These are phyloP conservation scores for Polymyxa betae DNA, from an alignment of 208 protist genomes.

Conservation along the genomic window DNA sequence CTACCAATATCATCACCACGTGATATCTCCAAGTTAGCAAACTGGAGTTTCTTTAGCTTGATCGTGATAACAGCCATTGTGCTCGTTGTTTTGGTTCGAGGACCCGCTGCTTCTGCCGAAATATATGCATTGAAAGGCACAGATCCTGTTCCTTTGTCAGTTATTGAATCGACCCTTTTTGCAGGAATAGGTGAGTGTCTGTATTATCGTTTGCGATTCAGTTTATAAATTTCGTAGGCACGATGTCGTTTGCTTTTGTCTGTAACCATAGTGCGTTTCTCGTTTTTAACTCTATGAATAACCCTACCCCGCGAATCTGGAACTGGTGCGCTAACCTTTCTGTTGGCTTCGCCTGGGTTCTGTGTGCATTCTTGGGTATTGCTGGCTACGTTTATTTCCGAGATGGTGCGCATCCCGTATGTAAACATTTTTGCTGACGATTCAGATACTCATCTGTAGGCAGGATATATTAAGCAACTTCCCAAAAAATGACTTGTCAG, in stretches of 20 bases:
- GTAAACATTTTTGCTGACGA: background rate
- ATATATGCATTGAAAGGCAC: background rate
- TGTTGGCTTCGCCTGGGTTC: background rate
- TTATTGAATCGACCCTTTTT: constrained; percentile 13
- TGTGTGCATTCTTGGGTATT: background rate
- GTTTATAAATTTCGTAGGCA: background rate
- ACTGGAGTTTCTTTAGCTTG: constrained; percentile 1
- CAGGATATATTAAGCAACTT: constrained; percentile 35
- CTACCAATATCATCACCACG: background rate
- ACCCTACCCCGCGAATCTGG: background rate
- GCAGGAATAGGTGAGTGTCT: background rate
- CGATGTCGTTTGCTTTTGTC: constrained; percentile 41
- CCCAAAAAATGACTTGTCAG: background rate
- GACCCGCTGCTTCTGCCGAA: background rate
- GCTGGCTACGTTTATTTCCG: background rate
- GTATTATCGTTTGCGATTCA: background rate
- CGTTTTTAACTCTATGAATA: constrained; percentile 2
- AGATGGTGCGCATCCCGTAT: background rate
- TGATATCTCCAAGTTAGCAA: background rate
- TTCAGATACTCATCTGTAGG: background rate
- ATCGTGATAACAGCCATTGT: background rate
- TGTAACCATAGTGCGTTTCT: constrained; percentile 50
- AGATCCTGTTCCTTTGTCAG: background rate
- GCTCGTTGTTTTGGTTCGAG: background rate
- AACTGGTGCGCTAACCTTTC: background rate